Evolutionary conservation across 495 filamentous ascomycete genomes (phyloP), one percentile per base, ranked within the genome.

Genomic region (Astrocystis sublimbata): DNA sequence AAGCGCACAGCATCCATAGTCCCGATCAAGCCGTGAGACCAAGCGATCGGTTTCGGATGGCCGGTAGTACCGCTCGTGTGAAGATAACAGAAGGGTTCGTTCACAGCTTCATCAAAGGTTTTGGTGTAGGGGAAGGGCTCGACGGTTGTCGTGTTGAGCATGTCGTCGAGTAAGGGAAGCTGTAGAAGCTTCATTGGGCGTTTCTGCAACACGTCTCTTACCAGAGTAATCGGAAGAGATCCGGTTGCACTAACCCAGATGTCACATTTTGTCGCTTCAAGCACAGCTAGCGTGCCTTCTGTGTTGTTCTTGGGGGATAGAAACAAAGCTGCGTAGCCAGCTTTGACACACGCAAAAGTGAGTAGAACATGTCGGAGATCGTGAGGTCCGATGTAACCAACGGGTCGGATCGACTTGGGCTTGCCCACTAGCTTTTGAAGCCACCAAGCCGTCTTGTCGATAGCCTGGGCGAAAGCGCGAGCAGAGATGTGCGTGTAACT

Each of bases 41-140:
- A 68, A 23, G 46, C 15, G 2, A 71, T 68, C 12, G 56, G 64
- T 24, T 56, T 60, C 2, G 83, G 83, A 12, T 74, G 72, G 1
- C 83, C 83, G 1, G 83, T 86, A 0, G 80, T 83, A 9, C 83
- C 83, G 0, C 81, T 83, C 0, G 81, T 83, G 63, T 86, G 83
- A 19, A 84, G 70, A 17, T 84, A 84, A 36, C 81, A 59, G 5
- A 67, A 72, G 65, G 38, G 69, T 69, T 62, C 76, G 66, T 68
- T 38, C 2, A 58, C 42, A n/a, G 65, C 65, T 19, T 64, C 60
- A 13, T 65, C 54, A 33, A 65, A 71, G 15, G 68, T 68, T 31
- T 68, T 71, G 9, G 55, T 41, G 28, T 51, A 71, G 19, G 64
- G 64, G 33, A 58, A 68, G 15, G 53, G 60, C 8, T 50, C 38